Evolutionary conservation across 306 rosid genomes (phyloP), one percentile per base, ranked within the genome.

Genomic region (Styphnolobium japonicum): DNA sequence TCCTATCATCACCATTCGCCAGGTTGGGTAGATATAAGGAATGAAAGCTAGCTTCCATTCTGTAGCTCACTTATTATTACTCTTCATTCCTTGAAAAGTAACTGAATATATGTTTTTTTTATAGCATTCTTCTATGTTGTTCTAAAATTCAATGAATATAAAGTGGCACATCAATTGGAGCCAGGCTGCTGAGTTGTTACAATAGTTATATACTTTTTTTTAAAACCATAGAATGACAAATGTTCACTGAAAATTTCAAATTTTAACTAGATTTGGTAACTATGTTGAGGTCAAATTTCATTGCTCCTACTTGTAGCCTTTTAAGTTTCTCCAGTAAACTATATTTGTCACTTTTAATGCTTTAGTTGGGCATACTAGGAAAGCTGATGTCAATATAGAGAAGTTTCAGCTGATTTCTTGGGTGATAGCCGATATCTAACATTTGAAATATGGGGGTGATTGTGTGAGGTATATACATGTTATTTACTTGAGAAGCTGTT

Each of bases 401-500:
- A 5, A 57, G 64, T 57, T 25, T 75, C 56, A 42, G 22, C 31
- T 53, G 53, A 34, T 77, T 71, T 21, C 29, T 82, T 56, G 16
- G 18, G 29, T 49, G 66, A 36, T 23, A 11, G 14, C 31, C 9
- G 58, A 53, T 72, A 55, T 52, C 14, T 23, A 31, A 55, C 56
- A 45, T 78, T 65, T 8, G 76, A 71, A 46, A 34, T 68, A 31
- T 45, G 10, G 33, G 33, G 19, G 53, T 70, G 21, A 42, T 71
- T 68, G 8, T 57, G 15, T 45, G 5, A 53, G 45, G 68, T 46
- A 56, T 60, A 42, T 31, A n/a, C 71, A 29, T 40, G 51, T 65
- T 71, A 43, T 45, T 64, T 65, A 57, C 49, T 57, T 65, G 53
- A 27, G 64, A 78, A 52, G 40, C n/a, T 73, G 31, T 67, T 78